Percentiles rank a stretch among this genome's conserved stretches.
Conservation (phyloP, 495 filamentous ascomycete genomes). For the Neurospora cerealis region DNA sequence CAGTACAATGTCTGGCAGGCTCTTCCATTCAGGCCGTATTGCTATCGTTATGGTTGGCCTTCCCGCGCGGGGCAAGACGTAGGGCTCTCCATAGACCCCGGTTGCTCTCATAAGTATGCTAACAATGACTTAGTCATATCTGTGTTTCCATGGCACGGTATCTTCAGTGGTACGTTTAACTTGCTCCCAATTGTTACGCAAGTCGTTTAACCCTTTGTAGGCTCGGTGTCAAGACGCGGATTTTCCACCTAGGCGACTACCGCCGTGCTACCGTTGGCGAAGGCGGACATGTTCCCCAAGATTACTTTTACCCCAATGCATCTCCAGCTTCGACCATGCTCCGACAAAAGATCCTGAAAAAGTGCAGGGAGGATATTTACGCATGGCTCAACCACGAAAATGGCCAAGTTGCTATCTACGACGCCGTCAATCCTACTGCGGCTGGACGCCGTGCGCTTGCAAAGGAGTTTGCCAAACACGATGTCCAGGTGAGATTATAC, state of each 20-base stretch:
- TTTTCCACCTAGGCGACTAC: constrained; percentile 97
- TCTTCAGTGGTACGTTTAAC: constrained; percentile 66
- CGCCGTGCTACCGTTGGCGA: constrained; percentile 80
- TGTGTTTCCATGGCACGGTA: constrained; percentile 93
- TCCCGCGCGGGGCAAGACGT: constrained; percentile 95
- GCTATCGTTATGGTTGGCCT: constrained; percentile 95
- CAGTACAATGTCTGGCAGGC: constrained; percentile 89
- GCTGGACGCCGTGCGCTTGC: constrained; percentile 77
- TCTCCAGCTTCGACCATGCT: constrained; percentile 78
- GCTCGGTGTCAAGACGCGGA: constrained; percentile 95
- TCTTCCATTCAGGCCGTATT: constrained; percentile 95
- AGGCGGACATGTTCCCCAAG: constrained; percentile 81
- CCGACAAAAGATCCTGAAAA: constrained; percentile 93
- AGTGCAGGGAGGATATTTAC: constrained; percentile 94
- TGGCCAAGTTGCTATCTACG: constrained; percentile 96
- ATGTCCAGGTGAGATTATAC: constrained; percentile 59
- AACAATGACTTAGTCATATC: constrained; percentile 56
- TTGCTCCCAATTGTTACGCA: constrained; percentile 6
- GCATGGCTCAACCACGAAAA: constrained; percentile 94
- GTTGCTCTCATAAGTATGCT: constrained; percentile 5
- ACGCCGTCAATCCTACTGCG: constrained; percentile 91
- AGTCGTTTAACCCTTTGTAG: constrained; percentile 26
- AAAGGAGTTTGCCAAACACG: constrained; percentile 92
- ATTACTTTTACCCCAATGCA: constrained; percentile 96
- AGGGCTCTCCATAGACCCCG: constrained; percentile 23